These are phyloP conservation scores for Cladosporium sp. DNA, from an alignment of 2,329 filamentous ascomycete genomes.

Conservation along the genomic window DNA sequence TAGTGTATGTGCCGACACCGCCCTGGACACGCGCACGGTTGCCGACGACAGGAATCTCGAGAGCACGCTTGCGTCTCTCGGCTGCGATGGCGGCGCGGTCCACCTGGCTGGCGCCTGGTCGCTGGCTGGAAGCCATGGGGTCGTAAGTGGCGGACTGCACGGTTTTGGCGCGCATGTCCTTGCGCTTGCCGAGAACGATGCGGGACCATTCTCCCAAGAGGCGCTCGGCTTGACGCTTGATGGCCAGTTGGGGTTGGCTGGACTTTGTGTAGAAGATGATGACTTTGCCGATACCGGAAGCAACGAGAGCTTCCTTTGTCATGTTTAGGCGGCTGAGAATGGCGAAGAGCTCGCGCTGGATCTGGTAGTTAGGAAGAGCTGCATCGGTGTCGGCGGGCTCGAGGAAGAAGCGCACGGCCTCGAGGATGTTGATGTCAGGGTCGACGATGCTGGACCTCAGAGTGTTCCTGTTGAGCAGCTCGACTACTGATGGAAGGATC, in stretches of 20 bases:
- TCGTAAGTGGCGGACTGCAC: constrained; percentile 62
- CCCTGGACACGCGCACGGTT: constrained; percentile 63
- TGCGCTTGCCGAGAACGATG: constrained; percentile 82
- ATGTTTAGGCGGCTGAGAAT: constrained; percentile 80
- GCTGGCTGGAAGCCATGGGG: constrained; percentile 45
- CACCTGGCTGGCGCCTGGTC: constrained; percentile 33
- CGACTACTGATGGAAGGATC: constrained; percentile 86
- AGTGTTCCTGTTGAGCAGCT: constrained; percentile 85
- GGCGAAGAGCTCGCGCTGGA: constrained; percentile 90
- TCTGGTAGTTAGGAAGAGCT: constrained; percentile 92
- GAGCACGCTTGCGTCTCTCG: constrained; percentile 54
- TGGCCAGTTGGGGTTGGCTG: constrained; percentile 81
- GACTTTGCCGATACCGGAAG: constrained; percentile 93
- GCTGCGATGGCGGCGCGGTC: constrained; percentile 47
- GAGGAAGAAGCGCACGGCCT: constrained; percentile 94
- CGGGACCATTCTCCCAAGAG: constrained; percentile 95
- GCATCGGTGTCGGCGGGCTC: constrained; percentile 87
- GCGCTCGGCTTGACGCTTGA: constrained; percentile 91
- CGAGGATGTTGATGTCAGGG: constrained; percentile 91
- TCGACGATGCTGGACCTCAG: constrained; percentile 83
- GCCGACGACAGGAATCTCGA: constrained; percentile 55
- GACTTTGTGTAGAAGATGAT: constrained; percentile 96
- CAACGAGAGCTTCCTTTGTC: constrained; percentile 84
- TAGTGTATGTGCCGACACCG: constrained; percentile 61
- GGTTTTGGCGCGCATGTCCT: constrained; percentile 88